Percentiles rank a stretch among this genome's conserved stretches.
These are phyloP conservation scores for Piromyces finnis DNA, from an alignment of 192 early-diverging fungal genomes.

Conservation along the genomic window DNA sequence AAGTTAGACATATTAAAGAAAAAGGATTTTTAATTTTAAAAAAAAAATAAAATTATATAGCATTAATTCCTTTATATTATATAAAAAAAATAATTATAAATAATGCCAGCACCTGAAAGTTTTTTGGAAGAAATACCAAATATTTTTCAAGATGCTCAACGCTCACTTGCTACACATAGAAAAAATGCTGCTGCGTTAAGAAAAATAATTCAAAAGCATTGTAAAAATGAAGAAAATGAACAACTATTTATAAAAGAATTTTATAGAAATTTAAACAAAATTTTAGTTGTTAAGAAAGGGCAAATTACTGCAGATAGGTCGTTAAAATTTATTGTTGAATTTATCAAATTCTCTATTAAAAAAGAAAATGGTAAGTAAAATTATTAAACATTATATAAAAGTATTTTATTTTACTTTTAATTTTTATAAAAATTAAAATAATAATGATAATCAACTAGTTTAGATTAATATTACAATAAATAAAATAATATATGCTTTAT, in stretches of 20 bases:
- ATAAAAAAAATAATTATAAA: neutral
- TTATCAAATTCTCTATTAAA: conserved; percentile 50
- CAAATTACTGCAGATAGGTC: conserved; percentile 50
- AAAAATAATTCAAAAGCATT: conserved; percentile 26
- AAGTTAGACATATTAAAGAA: no score
- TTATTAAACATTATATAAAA: neutral
- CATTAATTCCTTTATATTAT: no score
- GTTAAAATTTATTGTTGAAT: conserved; percentile 52
- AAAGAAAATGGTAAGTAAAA: conserved; percentile 14
- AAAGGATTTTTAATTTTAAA: no score
- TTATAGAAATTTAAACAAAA: conserved; percentile 59
- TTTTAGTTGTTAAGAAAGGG: conserved; percentile 55
- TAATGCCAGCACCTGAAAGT: neutral
- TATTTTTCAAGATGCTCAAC: conserved; percentile 62
- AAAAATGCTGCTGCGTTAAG: conserved; percentile 53
- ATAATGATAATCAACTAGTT: no score
- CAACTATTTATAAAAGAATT: conserved; percentile 54
- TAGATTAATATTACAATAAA: no score
- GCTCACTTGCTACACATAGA: conserved; percentile 40
- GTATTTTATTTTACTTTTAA: no score
- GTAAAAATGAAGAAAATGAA: conserved; percentile 23
- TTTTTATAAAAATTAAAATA: no score
- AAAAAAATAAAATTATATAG: no score
- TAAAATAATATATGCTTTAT: no score
- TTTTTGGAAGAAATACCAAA: conserved; percentile 19